Base-by-base conservation (phyloP, 352 stramenopile genomes). In the Phytopythium mirpurense region DNA sequence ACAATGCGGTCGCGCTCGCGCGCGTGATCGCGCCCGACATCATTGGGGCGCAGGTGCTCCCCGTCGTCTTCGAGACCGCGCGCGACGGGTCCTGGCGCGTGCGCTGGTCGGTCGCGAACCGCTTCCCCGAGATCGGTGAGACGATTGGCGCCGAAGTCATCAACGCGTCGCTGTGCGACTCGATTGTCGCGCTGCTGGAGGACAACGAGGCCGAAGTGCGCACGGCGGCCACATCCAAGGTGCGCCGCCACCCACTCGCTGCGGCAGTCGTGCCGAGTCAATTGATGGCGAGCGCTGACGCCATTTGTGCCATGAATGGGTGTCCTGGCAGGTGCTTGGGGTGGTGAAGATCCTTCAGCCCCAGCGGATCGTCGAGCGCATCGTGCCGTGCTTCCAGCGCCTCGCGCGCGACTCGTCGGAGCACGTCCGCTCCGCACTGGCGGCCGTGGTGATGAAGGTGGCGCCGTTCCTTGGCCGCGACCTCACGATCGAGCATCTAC, bases 51-150 rank as follows among this genome's bases (percentile, higher is more conserved):
- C 73, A 94, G 40, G 72, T 98, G 12, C 61, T 98, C 8, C 88
- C 93, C 12, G 80, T 94, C 0, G 85, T 98, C 40, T 86, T 98
- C 26, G 83, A 94, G 31, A 96, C 85, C 0, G 96, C 96, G 21
- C 79, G 88, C 36, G 96, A 98, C 72, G 92, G 90, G n/a, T 98
- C 96, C 27, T 99, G 97, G 97, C 88, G 97, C 52, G 96, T 99
- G 32, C 84, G 97, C 35, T 99, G 96, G 95, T 98, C 94, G 12
- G 94, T 98, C 32, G 97, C 96, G 10, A 97, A 97, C 44, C 97
- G 98, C 46, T 98, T 99, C 57, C 79, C 91, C 1, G 78, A 97
- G 48, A 89, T 98, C 11, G 97, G 94, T 40, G 70, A 87, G 41
- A 93, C 88, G 3, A 88, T 98, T 49, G 81, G 76, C 45, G 50